Evolutionary conservation across 192 early-diverging fungal genomes (phyloP).

Genomic region (Coemansia sp.): DNA sequence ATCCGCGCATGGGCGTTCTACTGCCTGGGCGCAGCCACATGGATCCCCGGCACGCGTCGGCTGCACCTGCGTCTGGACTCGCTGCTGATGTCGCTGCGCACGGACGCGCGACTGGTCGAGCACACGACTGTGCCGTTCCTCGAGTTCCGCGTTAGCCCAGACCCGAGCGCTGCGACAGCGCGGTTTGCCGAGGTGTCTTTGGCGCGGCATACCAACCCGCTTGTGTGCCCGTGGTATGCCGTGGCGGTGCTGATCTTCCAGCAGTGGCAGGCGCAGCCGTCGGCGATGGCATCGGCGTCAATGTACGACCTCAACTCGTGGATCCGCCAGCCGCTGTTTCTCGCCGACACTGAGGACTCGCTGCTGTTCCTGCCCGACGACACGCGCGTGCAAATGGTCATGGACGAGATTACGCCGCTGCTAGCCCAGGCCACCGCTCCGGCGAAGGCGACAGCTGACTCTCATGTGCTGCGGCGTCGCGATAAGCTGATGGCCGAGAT

Average conservation of each 20-base stretch:
- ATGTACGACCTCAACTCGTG: constrained; percentile 37
- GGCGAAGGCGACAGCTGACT: constrained; percentile 29
- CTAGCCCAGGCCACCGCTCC: constrained; percentile 31
- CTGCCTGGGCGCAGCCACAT: constrained; percentile 52
- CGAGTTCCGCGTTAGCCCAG: constrained; percentile 56
- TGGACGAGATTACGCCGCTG: constrained; percentile 47
- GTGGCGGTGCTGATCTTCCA: constrained; percentile 43
- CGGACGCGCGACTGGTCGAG: constrained; percentile 53
- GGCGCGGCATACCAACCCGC: constrained; percentile 41
- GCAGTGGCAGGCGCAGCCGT: constrained; percentile 55
- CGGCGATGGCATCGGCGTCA: constrained; percentile 47
- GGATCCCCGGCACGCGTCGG: constrained; percentile 50
- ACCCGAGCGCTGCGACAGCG: constrained; percentile 39
- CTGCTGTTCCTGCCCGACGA: constrained; percentile 52
- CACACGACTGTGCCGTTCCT: constrained; percentile 56
- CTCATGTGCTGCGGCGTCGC: constrained; percentile 46
- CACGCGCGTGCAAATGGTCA: constrained; percentile 51
- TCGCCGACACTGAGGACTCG: constrained; percentile 47
- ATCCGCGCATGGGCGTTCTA: constrained; percentile 54
- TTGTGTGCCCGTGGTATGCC: constrained; percentile 53
- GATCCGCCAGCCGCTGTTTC: constrained; percentile 55
- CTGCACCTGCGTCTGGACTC: constrained; percentile 56
- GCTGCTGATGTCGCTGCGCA: constrained; percentile 48
- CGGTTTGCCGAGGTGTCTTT: constrained; percentile 52
- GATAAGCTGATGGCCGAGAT: constrained; percentile 54